Percentiles rank a stretch among this genome's conserved stretches.
phyloP scores from a whole-genome alignment of 805 yeast species.

The Soucietia sequanensis region DNA sequence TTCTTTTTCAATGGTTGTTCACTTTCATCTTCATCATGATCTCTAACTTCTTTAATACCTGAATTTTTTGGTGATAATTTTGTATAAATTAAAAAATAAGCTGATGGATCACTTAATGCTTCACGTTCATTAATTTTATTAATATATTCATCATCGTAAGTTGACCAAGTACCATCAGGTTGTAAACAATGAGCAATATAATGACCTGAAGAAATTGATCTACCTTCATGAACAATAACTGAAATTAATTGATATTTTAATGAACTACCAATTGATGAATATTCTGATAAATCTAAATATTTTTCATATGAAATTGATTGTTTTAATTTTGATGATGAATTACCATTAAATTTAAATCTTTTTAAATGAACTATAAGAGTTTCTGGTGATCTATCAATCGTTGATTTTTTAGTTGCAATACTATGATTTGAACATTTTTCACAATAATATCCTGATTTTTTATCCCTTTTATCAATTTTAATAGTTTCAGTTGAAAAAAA shows the following conservation, averaged over 20 bases:
- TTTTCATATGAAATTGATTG: constrained; percentile 82
- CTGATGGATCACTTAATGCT: constrained; percentile 81
- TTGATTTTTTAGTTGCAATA: constrained; percentile 70
- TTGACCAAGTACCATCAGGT: constrained; percentile 90
- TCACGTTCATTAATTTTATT: constrained; percentile 68
- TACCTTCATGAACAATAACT: constrained; percentile 92
- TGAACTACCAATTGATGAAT: constrained; percentile 28
- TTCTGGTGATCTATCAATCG: constrained; percentile 83
- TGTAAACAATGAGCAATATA: constrained; percentile 88
- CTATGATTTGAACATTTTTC: constrained; percentile 80
- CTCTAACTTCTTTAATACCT: not conserved
- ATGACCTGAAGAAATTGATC: constrained; percentile 91
- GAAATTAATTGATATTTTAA: constrained; percentile 68
- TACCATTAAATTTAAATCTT: constrained; percentile 85
- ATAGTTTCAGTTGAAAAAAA: constrained; percentile 83
- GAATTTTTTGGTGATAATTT: constrained; percentile 60
- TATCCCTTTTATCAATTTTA: constrained; percentile 62
- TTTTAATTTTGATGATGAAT: constrained; percentile 78
- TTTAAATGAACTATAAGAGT: constrained; percentile 84
- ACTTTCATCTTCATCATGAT: not conserved
- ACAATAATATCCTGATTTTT: constrained; percentile 76
- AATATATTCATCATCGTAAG: constrained; percentile 90
- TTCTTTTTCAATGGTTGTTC: not conserved
- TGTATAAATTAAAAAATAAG: constrained; percentile 85
- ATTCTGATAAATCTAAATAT: constrained; percentile 69